Evolutionary conservation across 1,139 yeast species (phyloP).

Genomic region (Suhomyces atakaporum): DNA sequence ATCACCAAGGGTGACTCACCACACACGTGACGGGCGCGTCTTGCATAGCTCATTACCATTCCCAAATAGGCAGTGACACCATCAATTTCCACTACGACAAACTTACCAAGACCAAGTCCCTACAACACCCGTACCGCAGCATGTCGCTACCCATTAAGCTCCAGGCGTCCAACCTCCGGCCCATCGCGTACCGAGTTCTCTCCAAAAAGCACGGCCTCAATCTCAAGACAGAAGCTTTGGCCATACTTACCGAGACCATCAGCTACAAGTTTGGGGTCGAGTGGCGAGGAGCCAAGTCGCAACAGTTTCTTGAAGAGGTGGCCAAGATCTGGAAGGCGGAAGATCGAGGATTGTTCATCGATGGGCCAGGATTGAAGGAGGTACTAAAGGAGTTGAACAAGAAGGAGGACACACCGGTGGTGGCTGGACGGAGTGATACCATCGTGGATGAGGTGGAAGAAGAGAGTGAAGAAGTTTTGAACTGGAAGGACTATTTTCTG

Average conservation of each 20-base stretch:
- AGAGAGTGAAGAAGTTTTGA: conserved; percentile 28
- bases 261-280: conserved; percentile 80
- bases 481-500: conserved; percentile 75
- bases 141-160: conserved; percentile 58
- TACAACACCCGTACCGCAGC: too few species aligned
- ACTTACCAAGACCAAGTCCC: too few species aligned
- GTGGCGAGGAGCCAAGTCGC: conserved; percentile 76
- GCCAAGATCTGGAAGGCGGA: conserved; percentile 87
- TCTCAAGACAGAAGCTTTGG: conserved; percentile 82
- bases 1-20: too few species aligned
- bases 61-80: too few species aligned
- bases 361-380: conserved; percentile 65
- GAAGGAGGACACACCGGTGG: conserved; percentile 14
- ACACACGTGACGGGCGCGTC: too few species aligned
- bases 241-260: conserved; percentile 66
- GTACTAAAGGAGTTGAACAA: conserved; percentile 58
- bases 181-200: conserved; percentile 83
- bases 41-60: too few species aligned
- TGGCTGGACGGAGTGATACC: conserved; percentile 36
- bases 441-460: conserved; percentile 29
- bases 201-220: conserved; percentile 93
- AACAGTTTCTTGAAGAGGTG: conserved; percentile 71
- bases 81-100: too few species aligned
- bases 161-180: conserved; percentile 81
- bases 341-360: conserved; percentile 83